Conservation (phyloP, 306 rosid genomes). For the Senna siamea region DNA sequence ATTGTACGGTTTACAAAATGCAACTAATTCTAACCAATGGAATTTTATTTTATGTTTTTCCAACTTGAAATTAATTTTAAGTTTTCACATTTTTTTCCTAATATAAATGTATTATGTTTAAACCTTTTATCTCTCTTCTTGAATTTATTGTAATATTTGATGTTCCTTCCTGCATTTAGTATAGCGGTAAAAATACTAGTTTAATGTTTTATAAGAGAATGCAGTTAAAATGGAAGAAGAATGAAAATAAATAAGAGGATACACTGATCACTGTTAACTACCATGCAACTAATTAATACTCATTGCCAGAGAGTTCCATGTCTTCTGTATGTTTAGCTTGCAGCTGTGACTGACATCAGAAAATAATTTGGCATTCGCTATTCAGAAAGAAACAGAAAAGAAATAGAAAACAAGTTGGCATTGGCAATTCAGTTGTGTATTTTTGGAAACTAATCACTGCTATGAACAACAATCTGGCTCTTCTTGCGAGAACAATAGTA, state of each 20-base stretch:
- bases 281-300: not conserved
- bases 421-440: not conserved
- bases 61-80: not conserved
- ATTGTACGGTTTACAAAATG: too few species aligned
- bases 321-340: not conserved
- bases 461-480: constrained; percentile 32
- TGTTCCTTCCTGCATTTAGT: not conserved
- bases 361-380: not conserved
- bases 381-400: not conserved
- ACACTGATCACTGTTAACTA: not conserved
- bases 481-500: constrained; percentile 23
- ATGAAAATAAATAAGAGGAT: not conserved
- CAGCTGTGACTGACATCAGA: constrained; percentile 1
- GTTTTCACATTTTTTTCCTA: not conserved
- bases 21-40: not conserved
- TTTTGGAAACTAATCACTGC: constrained; percentile 2
- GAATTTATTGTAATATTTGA: not conserved
- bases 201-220: not conserved
- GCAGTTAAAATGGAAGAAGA: not conserved
- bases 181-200: not conserved
- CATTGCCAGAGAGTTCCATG: not conserved
- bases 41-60: not conserved
- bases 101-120: not conserved
- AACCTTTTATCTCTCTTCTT: not conserved
- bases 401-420: not conserved